These are phyloP conservation scores for Alternaria solani DNA, from an alignment of 2,329 filamentous ascomycete species.

Conservation along the genomic window DNA sequence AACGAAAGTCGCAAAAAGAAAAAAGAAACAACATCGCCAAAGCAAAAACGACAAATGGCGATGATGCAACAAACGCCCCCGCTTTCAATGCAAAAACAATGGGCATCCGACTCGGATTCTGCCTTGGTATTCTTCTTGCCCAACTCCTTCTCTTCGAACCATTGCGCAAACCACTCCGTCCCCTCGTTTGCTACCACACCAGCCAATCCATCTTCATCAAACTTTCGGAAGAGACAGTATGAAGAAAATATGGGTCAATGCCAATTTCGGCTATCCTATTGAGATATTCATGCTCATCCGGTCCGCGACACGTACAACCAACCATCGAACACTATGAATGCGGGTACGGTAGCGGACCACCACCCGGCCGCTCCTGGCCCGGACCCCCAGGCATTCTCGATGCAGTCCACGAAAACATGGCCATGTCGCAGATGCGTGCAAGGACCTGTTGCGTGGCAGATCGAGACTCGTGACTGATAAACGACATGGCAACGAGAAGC, in stretches of 20 bases:
- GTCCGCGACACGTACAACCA: neutral
- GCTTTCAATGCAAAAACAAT: constrained; percentile 15
- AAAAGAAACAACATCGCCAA: too few relatives aligned
- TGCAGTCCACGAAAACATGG: constrained; percentile 55
- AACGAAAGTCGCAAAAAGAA: too few relatives aligned
- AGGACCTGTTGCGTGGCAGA: constrained; percentile 58
- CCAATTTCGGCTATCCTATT: too few relatives aligned
- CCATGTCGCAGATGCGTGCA: constrained; percentile 59
- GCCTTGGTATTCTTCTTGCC: neutral
- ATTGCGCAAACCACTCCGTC: neutral
- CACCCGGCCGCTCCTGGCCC: neutral
- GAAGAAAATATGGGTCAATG: too few relatives aligned
- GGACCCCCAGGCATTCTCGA: constrained; percentile 19
- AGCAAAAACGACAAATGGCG: too few relatives aligned
- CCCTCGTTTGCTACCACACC: neutral
- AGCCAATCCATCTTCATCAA: neutral
- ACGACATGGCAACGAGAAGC: constrained; percentile 58
- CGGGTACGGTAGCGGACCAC: neutral
- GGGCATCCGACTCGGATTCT: neutral
- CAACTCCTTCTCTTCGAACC: neutral
- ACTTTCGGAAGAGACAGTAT: too few relatives aligned
- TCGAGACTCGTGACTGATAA: constrained; percentile 57
- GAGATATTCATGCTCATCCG: too few relatives aligned
- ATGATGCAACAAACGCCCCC: neutral
- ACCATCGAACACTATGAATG: constrained; percentile 2